Percentiles rank a stretch among this genome's conserved stretches.
These are phyloP conservation scores for Colletotrichum tanaceti DNA, from an alignment of 2,329 filamentous ascomycete species.

Conservation along the genomic window DNA sequence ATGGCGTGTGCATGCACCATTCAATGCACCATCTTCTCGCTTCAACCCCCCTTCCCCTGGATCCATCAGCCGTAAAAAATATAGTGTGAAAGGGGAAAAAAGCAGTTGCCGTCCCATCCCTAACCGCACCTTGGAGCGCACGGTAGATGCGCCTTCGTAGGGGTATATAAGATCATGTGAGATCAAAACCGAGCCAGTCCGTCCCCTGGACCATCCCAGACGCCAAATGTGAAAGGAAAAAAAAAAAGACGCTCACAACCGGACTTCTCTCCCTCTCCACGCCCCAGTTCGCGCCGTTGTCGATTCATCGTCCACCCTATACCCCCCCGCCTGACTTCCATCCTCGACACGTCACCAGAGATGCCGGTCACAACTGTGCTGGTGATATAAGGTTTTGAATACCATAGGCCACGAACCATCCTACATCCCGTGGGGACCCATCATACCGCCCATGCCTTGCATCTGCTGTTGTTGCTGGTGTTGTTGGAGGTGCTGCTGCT, in stretches of 20 bases:
- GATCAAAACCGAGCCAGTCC: conserved; percentile 32
- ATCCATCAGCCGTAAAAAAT: conserved; percentile 7
- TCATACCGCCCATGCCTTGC: conserved; percentile 67
- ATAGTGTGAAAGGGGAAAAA: not conserved
- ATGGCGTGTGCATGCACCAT: conserved; percentile 26
- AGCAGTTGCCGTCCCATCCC: conserved; percentile 33
- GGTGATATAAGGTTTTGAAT: not conserved
- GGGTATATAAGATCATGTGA: conserved; percentile 40
- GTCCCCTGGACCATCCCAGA: conserved; percentile 18
- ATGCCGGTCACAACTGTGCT: not conserved
- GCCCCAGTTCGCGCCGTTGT: not conserved
- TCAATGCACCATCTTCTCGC: not conserved
- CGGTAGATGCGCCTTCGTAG: conserved; percentile 40
- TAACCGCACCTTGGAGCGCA: conserved; percentile 36
- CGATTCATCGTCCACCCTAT: not conserved
- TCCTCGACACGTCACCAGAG: not conserved
- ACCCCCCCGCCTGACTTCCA: not conserved
- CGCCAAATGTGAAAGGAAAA: conserved; percentile 26
- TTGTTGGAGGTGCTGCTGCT: conserved; percentile 54
- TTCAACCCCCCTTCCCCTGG: too few relatives aligned
- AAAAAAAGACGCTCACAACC: conserved; percentile 33
- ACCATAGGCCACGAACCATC: not conserved
- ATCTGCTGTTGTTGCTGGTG: conserved; percentile 53
- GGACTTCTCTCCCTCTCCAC: too few relatives aligned
- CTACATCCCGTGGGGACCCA: conserved; percentile 63